Base-by-base conservation (phyloP, 2,329 filamentous ascomycete species). In the Apiospora malaysiana region DNA sequence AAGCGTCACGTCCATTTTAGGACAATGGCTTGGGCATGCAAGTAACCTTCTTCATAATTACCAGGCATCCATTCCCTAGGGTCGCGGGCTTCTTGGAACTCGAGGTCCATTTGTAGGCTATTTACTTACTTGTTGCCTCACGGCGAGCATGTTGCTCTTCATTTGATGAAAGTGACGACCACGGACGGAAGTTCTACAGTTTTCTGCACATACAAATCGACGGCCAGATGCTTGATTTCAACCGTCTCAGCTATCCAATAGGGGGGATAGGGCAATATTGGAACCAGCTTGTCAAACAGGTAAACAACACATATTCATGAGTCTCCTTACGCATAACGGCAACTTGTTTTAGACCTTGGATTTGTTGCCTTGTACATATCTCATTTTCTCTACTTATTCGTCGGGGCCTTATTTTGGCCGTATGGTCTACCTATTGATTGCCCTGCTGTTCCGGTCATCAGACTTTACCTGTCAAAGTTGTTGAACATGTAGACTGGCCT, bases 401-500 rank as follows among this genome's bases (percentile, higher is more conserved):
- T 63, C 7, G 9, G 21, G 8, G 10, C 1, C 10, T 12, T 14
- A 12, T 40, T 21, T 63, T 10, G 18, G n/a, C 40, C 12, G 6
- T 27, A 25, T 1, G 23, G 23, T 2, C 21, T 14, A 9, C 2
- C 25, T n/a, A n/a, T n/a, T n/a, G n/a, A n/a, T n/a, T n/a, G 3
- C 18, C 18, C 21, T 14, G 32, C 27, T 32, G n/a, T 40, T 21
- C 32, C 6, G 21, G 7, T 40, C 32, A 9, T 4, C 56, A 63
- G 14, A 18, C 16, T 14, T 40, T 18, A 63, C 32, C 43, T 68
- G 16, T 68, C 66, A 18, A 68, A 46, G 4, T 27, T 37, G 16
- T 23, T 27, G 23, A 68, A 32, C 23, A 47, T 32, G 66, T 68
- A 68, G n/a, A 68, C 66, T 6, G 66, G 66, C 23, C 66, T 25